Conservation (phyloP, 2,329 filamentous ascomycete species). For the Neopestalotiopsis sp. region DNA sequence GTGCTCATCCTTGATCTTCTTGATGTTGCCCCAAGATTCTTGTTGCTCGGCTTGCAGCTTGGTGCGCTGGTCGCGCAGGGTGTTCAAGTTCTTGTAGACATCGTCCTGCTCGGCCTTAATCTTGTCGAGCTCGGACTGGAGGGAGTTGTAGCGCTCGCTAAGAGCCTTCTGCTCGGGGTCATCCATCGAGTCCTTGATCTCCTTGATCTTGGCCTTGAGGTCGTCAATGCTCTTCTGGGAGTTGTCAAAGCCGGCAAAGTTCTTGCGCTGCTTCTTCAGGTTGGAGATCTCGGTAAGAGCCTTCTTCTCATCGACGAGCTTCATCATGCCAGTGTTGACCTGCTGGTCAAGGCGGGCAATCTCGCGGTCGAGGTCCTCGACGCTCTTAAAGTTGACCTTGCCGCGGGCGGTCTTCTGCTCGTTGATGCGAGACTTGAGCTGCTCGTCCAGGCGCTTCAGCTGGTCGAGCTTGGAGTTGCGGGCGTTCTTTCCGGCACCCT, state of each 20-base stretch:
- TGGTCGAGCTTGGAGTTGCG: constrained; percentile 82
- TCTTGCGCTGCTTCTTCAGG: constrained; percentile 89
- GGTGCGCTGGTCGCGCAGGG: constrained; percentile 83
- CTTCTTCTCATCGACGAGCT: constrained; percentile 97
- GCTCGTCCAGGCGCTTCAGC: constrained; percentile 89
- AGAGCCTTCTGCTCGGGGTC: constrained; percentile 90
- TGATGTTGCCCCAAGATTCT: constrained; percentile 81
- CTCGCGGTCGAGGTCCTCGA: constrained; percentile 85
- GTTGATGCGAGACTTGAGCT: constrained; percentile 81
- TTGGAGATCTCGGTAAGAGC: constrained; percentile 81
- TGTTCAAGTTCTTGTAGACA: constrained; percentile 85
- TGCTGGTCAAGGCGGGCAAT: constrained; percentile 82
- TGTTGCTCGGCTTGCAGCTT: constrained; percentile 86
- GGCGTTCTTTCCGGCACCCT: constrained; percentile 84
- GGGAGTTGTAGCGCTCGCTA: constrained; percentile 82
- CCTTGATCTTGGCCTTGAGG: constrained; percentile 84
- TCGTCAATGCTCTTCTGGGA: constrained; percentile 89
- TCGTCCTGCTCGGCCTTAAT: constrained; percentile 94
- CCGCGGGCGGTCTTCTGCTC: constrained; percentile 87
- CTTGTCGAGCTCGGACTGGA: constrained; percentile 85
- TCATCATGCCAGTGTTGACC: constrained; percentile 90
- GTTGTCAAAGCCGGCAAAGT: constrained; percentile 83
- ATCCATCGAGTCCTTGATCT: constrained; percentile 86
- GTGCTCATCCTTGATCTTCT: constrained; percentile 89
- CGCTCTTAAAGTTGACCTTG: constrained; percentile 83